These are phyloP conservation scores for Vigna trinervia DNA, from an alignment of 306 rosid species.

Conservation along the genomic window DNA sequence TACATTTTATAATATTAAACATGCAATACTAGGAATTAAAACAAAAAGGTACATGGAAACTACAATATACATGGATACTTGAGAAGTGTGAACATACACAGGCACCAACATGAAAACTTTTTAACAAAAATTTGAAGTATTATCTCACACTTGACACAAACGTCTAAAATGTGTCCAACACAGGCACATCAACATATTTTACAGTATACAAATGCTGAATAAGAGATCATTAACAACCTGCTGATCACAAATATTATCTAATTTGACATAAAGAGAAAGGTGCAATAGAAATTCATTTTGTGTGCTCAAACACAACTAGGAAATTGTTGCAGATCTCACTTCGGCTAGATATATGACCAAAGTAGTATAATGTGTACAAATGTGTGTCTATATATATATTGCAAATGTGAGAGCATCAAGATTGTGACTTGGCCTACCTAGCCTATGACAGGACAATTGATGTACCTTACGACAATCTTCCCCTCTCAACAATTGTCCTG, in stretches of 20 bases:
- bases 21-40: conserved; percentile 18
- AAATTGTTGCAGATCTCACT: background rate
- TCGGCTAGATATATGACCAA: too few relatives aligned
- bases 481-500: too few relatives aligned
- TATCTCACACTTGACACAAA: conserved; percentile 22
- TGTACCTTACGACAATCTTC: too few relatives aligned
- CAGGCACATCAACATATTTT: background rate
- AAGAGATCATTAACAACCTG: background rate
- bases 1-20: background rate
- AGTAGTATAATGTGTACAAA: too few relatives aligned
- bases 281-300: conserved; percentile 23
- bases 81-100: background rate
- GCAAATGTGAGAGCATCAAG: too few relatives aligned
- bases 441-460: too few relatives aligned
- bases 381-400: too few relatives aligned
- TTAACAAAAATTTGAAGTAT: background rate
- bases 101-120: background rate
- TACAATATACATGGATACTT: conserved; percentile 3
- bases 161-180: background rate
- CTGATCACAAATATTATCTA: conserved; percentile 7
- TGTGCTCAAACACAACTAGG: background rate
- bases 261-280: background rate
- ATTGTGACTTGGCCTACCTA: too few relatives aligned
- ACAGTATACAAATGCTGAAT: background rate
- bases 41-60: background rate